phyloP scores from a whole-genome alignment of 2,329 filamentous ascomycete species.

The Seiridium unicorne region DNA sequence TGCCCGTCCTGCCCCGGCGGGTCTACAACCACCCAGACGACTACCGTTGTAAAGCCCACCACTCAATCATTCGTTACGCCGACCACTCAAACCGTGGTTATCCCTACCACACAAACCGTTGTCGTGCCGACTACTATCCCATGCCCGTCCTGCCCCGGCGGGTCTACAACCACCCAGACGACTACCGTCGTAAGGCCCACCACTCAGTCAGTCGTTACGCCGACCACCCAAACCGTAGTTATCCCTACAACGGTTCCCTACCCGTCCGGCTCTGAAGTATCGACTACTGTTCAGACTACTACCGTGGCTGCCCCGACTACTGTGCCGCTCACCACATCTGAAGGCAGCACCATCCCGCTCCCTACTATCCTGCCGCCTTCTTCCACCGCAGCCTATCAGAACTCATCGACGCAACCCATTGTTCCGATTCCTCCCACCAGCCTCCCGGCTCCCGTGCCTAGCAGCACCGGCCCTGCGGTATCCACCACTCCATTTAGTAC shows the following conservation, averaged over 20 bases:
- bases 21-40: not conserved
- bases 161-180: not conserved
- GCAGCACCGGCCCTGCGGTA: no score
- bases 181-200: not conserved
- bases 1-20: not conserved
- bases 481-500: no score
- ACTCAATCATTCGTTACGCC: not conserved
- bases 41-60: not conserved
- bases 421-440: no score
- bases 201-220: not conserved
- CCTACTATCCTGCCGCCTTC: not conserved
- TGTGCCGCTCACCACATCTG: not conserved
- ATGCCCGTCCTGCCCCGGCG: no score
- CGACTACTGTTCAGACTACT: not conserved
- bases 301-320: not conserved
- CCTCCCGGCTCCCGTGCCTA: no score
- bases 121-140: not conserved
- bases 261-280: not conserved
- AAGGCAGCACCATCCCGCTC: not conserved
- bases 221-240: not conserved
- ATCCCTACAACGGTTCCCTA: not conserved
- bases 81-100: not conserved
- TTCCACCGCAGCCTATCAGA: not conserved
- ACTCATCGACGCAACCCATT: no score
- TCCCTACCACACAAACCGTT: not conserved